Evolutionary conservation across 371 early-diverging fungal genomes (phyloP).

Genomic region (Catenaria anguillulae): DNA sequence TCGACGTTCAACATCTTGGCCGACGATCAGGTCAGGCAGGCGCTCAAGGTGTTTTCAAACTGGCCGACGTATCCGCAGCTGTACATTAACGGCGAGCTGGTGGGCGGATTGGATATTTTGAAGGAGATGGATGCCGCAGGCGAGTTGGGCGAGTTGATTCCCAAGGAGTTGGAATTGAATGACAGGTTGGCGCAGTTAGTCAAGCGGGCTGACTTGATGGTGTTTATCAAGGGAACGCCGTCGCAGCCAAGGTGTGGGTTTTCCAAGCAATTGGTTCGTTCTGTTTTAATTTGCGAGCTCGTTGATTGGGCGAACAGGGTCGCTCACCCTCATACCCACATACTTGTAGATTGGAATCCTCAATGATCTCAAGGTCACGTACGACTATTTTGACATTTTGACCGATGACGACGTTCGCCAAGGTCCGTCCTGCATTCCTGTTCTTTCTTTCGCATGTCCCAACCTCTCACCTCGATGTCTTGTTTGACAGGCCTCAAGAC

Average conservation of each 20-base stretch:
- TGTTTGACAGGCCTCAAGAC: constrained; percentile 41
- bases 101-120: constrained; percentile 83
- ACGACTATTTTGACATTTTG: constrained; percentile 70
- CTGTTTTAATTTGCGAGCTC: not conserved
- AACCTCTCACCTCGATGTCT: too few relatives aligned
- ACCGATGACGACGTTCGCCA: constrained; percentile 76
- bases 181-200: constrained; percentile 52
- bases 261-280: constrained; percentile 56
- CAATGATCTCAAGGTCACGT: constrained; percentile 51
- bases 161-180: constrained; percentile 54
- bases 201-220: constrained; percentile 49
- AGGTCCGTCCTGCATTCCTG: too few relatives aligned
- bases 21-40: constrained; percentile 73
- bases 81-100: constrained; percentile 67
- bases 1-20: constrained; percentile 77
- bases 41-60: constrained; percentile 64
- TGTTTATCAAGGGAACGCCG: constrained; percentile 94
- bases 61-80: constrained; percentile 84
- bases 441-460: too few relatives aligned
- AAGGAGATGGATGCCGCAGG: constrained; percentile 65
- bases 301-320: not conserved
- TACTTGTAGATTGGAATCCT: constrained; percentile 31
- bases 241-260: constrained; percentile 74
- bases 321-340: not conserved
- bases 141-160: constrained; percentile 52